Evolutionary conservation across 176 grass and related monocot species (phyloP), one percentile per base, ranked within the genome.

Genomic region (Dactylis glomerata): DNA sequence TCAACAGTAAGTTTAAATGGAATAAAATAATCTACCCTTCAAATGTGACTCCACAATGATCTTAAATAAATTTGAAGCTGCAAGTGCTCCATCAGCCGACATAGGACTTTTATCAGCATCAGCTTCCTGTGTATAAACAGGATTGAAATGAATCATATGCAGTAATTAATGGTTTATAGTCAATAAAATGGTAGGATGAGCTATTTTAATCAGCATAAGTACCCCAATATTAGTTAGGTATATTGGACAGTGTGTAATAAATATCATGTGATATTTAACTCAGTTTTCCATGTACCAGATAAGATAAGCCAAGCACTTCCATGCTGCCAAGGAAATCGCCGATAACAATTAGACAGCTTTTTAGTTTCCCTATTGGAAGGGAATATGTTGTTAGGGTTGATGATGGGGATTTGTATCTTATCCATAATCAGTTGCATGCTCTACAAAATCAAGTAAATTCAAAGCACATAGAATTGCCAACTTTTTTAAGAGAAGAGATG

Each of bases 21-120:
- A 68, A 83, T 85, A 77, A 56, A 59, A 55, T 20, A 78, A 31
- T 41, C 38, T 93, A 98, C 95, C 95, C 82, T 98, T 95, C 80
- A 98, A 92, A 88, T 95, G 91, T 37, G 89, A 95, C 73, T 98
- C 96, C 69, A 93, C 91, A 72, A 98, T 94, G 73, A 90, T 82
- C 80, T 80, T 95, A 94, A 98, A 98, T 69, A 98, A 93, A 87
- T 26, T 89, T 78, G 96, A 95, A 76, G 88, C 89, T 83, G 96
- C 93, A 87, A 84, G 81, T 86, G 86, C 88, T 79, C 91, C 91
- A 89, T 98, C 93, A 70, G 41, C 62, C 63, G 96, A 89, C 44
- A 98, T 79, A 63, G 73, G 87, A 76, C 49, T 90, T 83, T 77
- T 90, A 75, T 94, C 91, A 49, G 76, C 71, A 89, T 84, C 84